Base-by-base conservation (phyloP, 2,329 filamentous ascomycete species). In the Emergomyces orientalis region DNA sequence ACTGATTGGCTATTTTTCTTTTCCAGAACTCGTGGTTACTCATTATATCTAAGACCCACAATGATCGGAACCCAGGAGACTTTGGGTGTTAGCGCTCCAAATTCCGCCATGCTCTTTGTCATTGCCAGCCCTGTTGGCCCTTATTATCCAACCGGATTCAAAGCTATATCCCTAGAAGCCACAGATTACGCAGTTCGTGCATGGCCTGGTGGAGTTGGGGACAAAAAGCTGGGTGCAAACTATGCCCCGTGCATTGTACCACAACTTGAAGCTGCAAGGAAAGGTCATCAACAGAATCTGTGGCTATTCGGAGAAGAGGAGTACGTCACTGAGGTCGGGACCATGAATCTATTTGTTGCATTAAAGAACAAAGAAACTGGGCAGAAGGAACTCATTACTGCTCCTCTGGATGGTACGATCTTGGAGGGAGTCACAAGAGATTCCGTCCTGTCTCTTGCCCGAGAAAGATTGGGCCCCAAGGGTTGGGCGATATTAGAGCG, bases 211-310 rank as follows among this genome's bases (percentile, higher is more conserved):
- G 94, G 94, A 74, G 93, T 97, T 39, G 94, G 94, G 70, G 91
- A 97, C 81, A 96, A 94, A 86, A 99, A 99, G 81, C 86, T 99
- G 41, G 94, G 94, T 65, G 94, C 93, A 72, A 99, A 99, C 84
- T 99, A 99, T 76, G 94, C 94, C n/a, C 94, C 94, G 6, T 97
- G 94, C 80, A 93, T 99, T 71, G 81, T 97, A n/a, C 94, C 94
- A 22, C 94, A 99, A 79, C 85, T 94, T 71, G 86, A 96, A 78
- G 94, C 94, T 51, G 91, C 91, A 55, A 89, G 87, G 76, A 86
- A 91, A 63, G 94, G 94, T 27, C 96, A 92, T 83, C 93, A 97
- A 79, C 94, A 99, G 81, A 99, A 97, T 78, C 83, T 99, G 61
- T 99, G 94, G 94, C 81, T 99, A 39, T 99, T 97, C 73, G 92